Evolutionary conservation across 441 rosid species (phyloP).

Genomic region (Gossypium davidsonii): DNA sequence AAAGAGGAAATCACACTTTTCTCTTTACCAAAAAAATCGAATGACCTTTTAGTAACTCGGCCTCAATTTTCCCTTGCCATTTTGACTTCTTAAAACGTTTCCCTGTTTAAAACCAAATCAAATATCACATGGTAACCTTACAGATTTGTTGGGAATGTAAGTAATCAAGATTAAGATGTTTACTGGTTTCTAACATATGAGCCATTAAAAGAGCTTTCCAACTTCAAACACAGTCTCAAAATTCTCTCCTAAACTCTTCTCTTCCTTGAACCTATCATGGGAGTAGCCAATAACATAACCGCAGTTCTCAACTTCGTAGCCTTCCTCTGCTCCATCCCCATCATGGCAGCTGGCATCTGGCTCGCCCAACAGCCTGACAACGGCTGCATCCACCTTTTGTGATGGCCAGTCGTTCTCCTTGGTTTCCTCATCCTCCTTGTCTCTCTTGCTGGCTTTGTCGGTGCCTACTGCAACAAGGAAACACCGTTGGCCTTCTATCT

Average conservation of each 20-base stretch:
- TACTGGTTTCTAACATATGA: background rate
- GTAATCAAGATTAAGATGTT: background rate
- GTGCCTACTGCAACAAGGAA: constrained; percentile 59
- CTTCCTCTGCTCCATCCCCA: constrained; percentile 74
- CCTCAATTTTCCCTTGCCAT: background rate
- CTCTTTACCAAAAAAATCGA: too few relatives aligned
- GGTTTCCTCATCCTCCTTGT: constrained; percentile 59
- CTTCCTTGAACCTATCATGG: constrained; percentile 31
- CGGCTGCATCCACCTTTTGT: constrained; percentile 49
- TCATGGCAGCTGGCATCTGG: constrained; percentile 82
- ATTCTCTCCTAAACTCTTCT: background rate
- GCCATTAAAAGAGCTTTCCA: background rate
- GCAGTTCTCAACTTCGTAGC: constrained; percentile 78
- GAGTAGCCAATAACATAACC: constrained; percentile 72
- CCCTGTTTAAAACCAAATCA: background rate
- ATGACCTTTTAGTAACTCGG: background rate
- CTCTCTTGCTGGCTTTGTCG: constrained; percentile 57
- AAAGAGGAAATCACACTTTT: too few relatives aligned
- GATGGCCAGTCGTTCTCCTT: constrained; percentile 60
- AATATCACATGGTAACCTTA: background rate
- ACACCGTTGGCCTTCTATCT: constrained; percentile 48
- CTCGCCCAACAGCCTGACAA: constrained; percentile 71
- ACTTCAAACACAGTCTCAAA: background rate
- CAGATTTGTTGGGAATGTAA: background rate
- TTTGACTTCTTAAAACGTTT: background rate